These are phyloP conservation scores for Lolium multiflorum DNA, from an alignment of 176 grass and related monocot genomes.

Conservation along the genomic window DNA sequence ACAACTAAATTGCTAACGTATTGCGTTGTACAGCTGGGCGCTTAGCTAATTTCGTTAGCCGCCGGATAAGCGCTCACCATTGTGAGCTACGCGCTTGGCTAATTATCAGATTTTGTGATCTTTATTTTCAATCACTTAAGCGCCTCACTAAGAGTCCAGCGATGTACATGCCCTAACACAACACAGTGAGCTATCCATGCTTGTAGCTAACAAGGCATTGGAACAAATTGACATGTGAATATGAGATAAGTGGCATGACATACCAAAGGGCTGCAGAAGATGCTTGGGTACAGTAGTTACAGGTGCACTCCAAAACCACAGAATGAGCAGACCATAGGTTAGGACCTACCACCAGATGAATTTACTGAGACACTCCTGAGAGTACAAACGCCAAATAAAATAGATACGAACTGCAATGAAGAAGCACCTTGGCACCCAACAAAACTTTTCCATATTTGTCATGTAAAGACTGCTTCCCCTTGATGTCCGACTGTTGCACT, in stretches of 20 bases:
- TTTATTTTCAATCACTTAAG: too few relatives aligned
- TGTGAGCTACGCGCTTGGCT: too few relatives aligned
- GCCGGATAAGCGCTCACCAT: too few relatives aligned
- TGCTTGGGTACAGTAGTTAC: constrained; percentile 80
- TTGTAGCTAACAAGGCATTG: too few relatives aligned
- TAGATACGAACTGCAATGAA: constrained; percentile 21
- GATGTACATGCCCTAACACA: too few relatives aligned
- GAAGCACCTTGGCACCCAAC: constrained; percentile 65
- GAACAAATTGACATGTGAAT: too few relatives aligned
- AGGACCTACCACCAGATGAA: constrained; percentile 61
- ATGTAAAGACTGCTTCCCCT: constrained; percentile 64
- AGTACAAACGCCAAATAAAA: not conserved
- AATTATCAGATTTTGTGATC: too few relatives aligned
- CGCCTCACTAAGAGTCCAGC: too few relatives aligned
- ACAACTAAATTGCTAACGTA: too few relatives aligned
- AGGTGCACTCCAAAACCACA: constrained; percentile 76
- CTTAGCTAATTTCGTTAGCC: too few relatives aligned
- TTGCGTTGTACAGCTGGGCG: too few relatives aligned
- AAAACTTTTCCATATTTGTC: constrained; percentile 62
- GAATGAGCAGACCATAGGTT: constrained; percentile 56
- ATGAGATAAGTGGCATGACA: constrained; percentile 28
- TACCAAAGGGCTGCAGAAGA: constrained; percentile 94
- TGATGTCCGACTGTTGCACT: constrained; percentile 75
- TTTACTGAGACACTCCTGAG: constrained; percentile 43
- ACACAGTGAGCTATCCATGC: too few relatives aligned